These are phyloP conservation scores for Fusarium sp. DNA, from an alignment of 2,329 filamentous ascomycete species.

Conservation along the genomic window DNA sequence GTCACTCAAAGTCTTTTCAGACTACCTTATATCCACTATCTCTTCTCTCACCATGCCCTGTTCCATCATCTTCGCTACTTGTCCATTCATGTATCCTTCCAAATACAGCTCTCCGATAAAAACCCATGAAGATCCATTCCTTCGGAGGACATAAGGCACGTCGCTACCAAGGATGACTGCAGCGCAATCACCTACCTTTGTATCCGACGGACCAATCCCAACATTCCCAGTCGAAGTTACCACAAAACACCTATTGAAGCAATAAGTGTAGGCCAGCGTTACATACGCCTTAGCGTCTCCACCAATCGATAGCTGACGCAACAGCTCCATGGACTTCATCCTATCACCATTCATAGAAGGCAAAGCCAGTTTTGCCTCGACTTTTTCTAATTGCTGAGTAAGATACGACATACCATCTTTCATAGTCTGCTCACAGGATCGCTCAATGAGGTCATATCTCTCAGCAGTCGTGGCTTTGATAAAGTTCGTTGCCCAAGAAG, in stretches of 20 bases:
- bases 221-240: neutral
- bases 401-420: neutral
- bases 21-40: neutral
- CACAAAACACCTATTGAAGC: neutral
- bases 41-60: neutral
- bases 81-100: neutral
- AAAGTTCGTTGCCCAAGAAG: neutral
- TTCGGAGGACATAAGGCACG: neutral
- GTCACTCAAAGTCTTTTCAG: neutral
- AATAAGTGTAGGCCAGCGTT: neutral
- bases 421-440: neutral
- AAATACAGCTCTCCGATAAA: neutral
- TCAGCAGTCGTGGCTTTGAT: neutral
- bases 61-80: neutral
- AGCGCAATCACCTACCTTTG: neutral
- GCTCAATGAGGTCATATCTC: neutral
- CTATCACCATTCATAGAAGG: fast-evolving
- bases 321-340: neutral
- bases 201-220: neutral
- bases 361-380: neutral
- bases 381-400: neutral
- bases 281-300: neutral
- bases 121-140: neutral
- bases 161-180: neutral
- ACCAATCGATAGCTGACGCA: neutral